Conservation (phyloP, 805 yeast genomes). For the Cyberlindnera bimundalis region DNA sequence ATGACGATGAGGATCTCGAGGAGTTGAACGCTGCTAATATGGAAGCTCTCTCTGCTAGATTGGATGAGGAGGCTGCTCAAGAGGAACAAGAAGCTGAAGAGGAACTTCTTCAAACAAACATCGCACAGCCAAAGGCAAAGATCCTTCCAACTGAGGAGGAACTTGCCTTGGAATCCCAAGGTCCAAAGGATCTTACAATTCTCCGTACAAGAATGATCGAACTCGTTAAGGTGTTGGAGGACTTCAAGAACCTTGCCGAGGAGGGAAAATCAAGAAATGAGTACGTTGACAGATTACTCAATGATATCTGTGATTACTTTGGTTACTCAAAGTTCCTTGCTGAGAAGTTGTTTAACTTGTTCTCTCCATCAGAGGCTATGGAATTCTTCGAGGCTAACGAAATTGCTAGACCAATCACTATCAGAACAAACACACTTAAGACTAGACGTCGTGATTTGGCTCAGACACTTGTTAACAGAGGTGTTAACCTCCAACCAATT, state of each 20-base stretch:
- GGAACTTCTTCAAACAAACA: slow-evolving; percentile 56
- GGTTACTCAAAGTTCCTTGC: slow-evolving; percentile 92
- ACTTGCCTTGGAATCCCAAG: slow-evolving; percentile 42
- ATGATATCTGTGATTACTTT: slow-evolving; percentile 88
- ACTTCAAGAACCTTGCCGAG: slow-evolving; percentile 77
- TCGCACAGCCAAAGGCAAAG: slow-evolving; percentile 68
- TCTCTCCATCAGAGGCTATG: slow-evolving; percentile 93
- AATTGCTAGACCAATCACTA: slow-evolving; percentile 92
- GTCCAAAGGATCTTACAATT: slow-evolving; percentile 73
- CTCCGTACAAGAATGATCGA: slow-evolving; percentile 94
- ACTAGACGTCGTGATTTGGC: slow-evolving; percentile 96
- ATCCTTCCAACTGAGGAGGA: slow-evolving; percentile 73
- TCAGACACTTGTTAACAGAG: slow-evolving; percentile 90
- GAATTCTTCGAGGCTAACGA: slow-evolving; percentile 99
- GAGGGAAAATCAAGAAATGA: slow-evolving; percentile 85
- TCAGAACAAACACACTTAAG: slow-evolving; percentile 94
- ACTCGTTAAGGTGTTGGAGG: slow-evolving; percentile 88
- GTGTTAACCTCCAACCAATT: slow-evolving; percentile 95
- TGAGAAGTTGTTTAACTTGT: slow-evolving; percentile 86
- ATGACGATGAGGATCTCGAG: slow-evolving; percentile 60
- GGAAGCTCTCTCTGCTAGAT: slow-evolving; percentile 69
- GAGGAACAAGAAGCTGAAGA: slow-evolving; percentile 62
- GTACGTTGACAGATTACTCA: slow-evolving; percentile 70
- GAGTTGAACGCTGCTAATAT: slow-evolving; percentile 79
- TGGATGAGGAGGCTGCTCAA: slow-evolving; percentile 57